phyloP scores from a whole-genome alignment of 176 grass and related monocot genomes.

The Urochloa ruziziensis region DNA sequence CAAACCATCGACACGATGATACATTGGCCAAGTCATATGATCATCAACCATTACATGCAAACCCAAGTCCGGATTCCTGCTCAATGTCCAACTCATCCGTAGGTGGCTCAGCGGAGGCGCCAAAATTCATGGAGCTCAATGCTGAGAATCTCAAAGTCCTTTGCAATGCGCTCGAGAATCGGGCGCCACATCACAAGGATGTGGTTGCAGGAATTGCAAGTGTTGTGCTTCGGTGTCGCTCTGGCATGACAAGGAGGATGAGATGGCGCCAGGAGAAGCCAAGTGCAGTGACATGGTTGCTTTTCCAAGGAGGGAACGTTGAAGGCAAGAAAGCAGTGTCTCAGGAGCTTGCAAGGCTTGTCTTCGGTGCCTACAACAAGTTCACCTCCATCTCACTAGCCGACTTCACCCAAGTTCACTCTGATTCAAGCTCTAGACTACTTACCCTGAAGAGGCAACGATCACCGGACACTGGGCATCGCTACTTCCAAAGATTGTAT shows the following conservation, averaged over 20 bases:
- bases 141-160: constrained; percentile 84
- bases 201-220: constrained; percentile 65
- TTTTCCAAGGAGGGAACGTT: constrained; percentile 71
- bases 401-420: constrained; percentile 18
- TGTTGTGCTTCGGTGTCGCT: constrained; percentile 64
- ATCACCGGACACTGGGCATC: constrained; percentile 17
- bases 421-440: constrained; percentile 38
- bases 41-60: constrained; percentile 10
- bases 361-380: constrained; percentile 58
- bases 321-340: constrained; percentile 70
- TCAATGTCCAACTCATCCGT: constrained; percentile 40
- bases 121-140: constrained; percentile 81
- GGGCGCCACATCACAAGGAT: constrained; percentile 38
- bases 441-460: constrained; percentile 45
- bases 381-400: constrained; percentile 43
- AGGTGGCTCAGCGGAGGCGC: neutral
- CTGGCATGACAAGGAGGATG: constrained; percentile 59
- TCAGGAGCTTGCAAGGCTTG: constrained; percentile 61
- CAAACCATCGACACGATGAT: neutral
- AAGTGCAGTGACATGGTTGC: constrained; percentile 58
- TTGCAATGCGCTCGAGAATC: constrained; percentile 57
- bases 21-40: neutral
- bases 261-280: constrained; percentile 37
- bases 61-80: constrained; percentile 35
- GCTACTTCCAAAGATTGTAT: constrained; percentile 36